Conservation (phyloP, 768 basidiomycete genomes). For the Leccinum disarticulatum region DNA sequence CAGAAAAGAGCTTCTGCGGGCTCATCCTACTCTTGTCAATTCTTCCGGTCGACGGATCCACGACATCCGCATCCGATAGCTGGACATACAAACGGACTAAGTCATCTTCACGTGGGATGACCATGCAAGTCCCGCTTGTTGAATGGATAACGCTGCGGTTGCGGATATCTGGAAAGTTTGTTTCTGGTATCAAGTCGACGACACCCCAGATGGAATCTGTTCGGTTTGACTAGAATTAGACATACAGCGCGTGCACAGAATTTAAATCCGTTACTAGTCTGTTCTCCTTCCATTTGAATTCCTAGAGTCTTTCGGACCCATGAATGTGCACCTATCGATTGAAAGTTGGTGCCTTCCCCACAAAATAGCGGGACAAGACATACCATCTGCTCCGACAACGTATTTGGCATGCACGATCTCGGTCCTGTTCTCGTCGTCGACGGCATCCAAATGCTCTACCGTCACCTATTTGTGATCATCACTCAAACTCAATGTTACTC, state of each 20-base stretch:
- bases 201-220: not conserved
- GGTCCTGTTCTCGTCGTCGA: not conserved
- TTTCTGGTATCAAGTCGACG: not conserved
- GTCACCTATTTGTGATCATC: not conserved
- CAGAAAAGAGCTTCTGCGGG: not conserved
- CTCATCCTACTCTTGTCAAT: not conserved
- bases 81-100: not conserved
- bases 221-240: not conserved
- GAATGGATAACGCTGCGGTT: not conserved
- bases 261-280: not conserved
- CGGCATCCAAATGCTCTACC: not conserved
- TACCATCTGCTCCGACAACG: not conserved
- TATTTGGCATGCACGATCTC: not conserved
- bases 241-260: not conserved
- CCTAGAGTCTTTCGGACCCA: not conserved
- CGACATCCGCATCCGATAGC: not conserved
- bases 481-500: no score
- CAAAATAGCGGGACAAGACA: not conserved
- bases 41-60: not conserved
- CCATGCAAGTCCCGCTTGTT: not conserved
- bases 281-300: conserved; percentile 1
- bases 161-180: conserved; percentile 1
- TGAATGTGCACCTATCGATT: not conserved
- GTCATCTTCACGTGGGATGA: not conserved
- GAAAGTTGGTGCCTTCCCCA: not conserved